Evolutionary conservation across 1,139 yeast species (phyloP).

Genomic region (Saccharomyces hybrid): DNA sequence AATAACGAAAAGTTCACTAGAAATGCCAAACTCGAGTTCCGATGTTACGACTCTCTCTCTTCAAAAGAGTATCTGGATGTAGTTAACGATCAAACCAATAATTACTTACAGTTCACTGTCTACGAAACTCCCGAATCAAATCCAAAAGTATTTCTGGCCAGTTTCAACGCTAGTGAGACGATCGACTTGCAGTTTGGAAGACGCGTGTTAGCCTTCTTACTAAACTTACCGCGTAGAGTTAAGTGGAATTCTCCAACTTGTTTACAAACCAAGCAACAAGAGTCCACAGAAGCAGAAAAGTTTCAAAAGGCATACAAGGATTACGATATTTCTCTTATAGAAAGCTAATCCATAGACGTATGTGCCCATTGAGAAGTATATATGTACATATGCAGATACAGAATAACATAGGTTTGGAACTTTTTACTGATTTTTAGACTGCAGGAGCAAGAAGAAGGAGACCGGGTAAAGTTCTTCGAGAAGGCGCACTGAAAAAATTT

Average conservation of each 20-base stretch:
- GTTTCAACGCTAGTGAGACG: slow-evolving; percentile 27
- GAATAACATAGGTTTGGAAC: not conserved
- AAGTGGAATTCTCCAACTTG: slow-evolving; percentile 62
- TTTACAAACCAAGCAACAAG: slow-evolving; percentile 49
- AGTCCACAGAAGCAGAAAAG: slow-evolving; percentile 50
- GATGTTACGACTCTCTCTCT: slow-evolving; percentile 22
- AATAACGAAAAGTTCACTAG: slow-evolving; percentile 45
- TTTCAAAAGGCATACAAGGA: slow-evolving; percentile 46
- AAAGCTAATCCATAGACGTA: slow-evolving; percentile 24
- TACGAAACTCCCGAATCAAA: slow-evolving; percentile 29
- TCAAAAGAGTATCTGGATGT: slow-evolving; percentile 23
- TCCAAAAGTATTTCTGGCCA: slow-evolving; percentile 30
- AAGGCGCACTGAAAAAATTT: not conserved
- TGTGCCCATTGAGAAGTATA: not conserved
- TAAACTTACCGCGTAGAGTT: slow-evolving; percentile 52
- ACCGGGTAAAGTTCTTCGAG: slow-evolving; percentile 1
- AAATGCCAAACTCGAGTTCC: slow-evolving; percentile 41
- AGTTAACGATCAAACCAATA: slow-evolving; percentile 35
- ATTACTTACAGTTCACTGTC: slow-evolving; percentile 34
- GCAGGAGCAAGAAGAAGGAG: not conserved
- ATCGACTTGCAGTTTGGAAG: slow-evolving; percentile 75
- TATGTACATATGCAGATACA: not conserved
- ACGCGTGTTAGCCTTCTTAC: slow-evolving; percentile 56
- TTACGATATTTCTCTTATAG: slow-evolving; percentile 36
- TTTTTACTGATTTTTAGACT: not conserved